Conservation (phyloP, 441 rosid genomes). For the Syzygium syzygioides region DNA sequence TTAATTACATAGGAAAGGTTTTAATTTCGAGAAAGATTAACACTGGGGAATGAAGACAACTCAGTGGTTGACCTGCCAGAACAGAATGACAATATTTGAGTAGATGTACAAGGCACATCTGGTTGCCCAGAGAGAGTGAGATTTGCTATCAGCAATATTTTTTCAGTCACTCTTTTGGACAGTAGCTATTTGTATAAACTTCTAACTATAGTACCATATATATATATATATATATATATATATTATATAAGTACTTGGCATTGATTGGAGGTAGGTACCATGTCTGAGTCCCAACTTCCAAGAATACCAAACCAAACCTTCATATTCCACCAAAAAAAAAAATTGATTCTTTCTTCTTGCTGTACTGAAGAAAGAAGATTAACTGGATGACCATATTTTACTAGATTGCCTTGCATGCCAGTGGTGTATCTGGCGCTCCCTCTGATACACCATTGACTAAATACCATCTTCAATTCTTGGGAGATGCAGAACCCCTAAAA, state of each 20-base stretch:
- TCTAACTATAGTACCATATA: neutral
- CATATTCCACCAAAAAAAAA: neutral
- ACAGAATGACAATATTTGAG: neutral
- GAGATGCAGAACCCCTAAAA: neutral
- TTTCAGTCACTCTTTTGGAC: neutral
- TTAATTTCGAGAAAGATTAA: neutral
- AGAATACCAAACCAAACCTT: neutral
- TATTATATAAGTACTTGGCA: neutral
- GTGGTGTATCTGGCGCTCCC: neutral
- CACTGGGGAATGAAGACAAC: neutral
- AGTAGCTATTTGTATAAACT: neutral
- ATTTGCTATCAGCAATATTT: neutral
- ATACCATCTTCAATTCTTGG: neutral
- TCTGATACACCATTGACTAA: neutral
- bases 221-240: neutral
- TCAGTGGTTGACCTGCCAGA: constrained; percentile 5
- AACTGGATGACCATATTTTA: neutral
- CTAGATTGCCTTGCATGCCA: neutral
- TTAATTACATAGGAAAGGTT: neutral
- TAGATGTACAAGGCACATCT: neutral
- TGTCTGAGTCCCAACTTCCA: neutral
- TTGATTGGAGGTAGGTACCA: neutral
- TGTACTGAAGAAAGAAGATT: neutral
- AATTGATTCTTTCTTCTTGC: neutral
- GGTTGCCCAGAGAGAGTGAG: neutral